Percentiles rank a stretch among this genome's conserved stretches.
These are phyloP conservation scores for Phytophthora megakarya DNA, from an alignment of 352 stramenopile species.

Conservation along the genomic window DNA sequence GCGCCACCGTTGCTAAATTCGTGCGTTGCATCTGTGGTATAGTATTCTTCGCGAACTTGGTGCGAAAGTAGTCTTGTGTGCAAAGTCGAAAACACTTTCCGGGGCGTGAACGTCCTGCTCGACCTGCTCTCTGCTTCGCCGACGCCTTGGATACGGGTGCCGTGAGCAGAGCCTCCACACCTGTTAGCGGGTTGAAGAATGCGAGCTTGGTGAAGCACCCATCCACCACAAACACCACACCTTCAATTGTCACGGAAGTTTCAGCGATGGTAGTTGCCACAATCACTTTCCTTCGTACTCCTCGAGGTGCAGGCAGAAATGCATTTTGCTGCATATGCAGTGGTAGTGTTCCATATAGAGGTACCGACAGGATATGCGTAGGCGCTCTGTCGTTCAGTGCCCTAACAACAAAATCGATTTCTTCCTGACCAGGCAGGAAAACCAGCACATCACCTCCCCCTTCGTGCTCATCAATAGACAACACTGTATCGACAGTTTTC, in stretches of 20 bases:
- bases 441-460: slow-evolving; percentile 93
- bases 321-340: slow-evolving; percentile 92
- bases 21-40: slow-evolving; percentile 87
- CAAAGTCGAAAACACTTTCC: slow-evolving; percentile 84
- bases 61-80: slow-evolving; percentile 61
- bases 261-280: slow-evolving; percentile 94
- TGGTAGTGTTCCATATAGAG: slow-evolving; percentile 94
- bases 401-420: slow-evolving; percentile 93
- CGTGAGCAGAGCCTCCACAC: slow-evolving; percentile 88
- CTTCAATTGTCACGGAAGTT: slow-evolving; percentile 98
- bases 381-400: slow-evolving; percentile 52
- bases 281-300: slow-evolving; percentile 80
- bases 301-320: slow-evolving; percentile 82
- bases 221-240: slow-evolving; percentile 89
- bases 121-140: slow-evolving; percentile 94
- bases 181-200: slow-evolving; percentile 82
- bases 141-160: slow-evolving; percentile 96
- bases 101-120: slow-evolving; percentile 90
- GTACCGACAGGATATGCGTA: slow-evolving; percentile 59
- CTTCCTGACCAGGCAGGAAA: slow-evolving; percentile 94
- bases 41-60: slow-evolving; percentile 57
- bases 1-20: slow-evolving; percentile 66
- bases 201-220: slow-evolving; percentile 84
- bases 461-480: slow-evolving; percentile 74
- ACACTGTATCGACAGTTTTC: slow-evolving; percentile 72